Percentiles rank a stretch among this genome's conserved stretches.
Conservation (phyloP, 345 rosid genomes). For the Sisymbrium irio region DNA sequence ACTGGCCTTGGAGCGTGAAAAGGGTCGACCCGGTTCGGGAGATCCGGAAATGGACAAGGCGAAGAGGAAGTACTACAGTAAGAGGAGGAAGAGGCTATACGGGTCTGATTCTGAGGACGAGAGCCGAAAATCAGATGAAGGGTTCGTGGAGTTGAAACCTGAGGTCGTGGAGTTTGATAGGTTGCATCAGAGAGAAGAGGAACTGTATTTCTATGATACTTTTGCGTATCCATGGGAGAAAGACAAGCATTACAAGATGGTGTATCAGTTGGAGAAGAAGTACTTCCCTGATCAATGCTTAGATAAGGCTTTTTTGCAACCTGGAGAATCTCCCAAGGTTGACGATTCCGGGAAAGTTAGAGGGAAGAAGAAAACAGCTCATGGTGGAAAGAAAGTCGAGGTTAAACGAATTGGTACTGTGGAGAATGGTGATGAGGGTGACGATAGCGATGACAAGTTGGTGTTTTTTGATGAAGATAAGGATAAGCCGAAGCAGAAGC, state of each 20-base stretch:
- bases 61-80: constrained; percentile 80
- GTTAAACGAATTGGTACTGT: constrained; percentile 14
- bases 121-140: constrained; percentile 46
- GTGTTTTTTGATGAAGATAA: constrained; percentile 69
- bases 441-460: constrained; percentile 44
- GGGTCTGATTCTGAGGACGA: constrained; percentile 95
- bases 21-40: constrained; percentile 31
- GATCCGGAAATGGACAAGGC: constrained; percentile 67
- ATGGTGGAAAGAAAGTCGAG: constrained; percentile 22
- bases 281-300: constrained; percentile 84
- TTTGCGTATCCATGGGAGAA: constrained; percentile 97
- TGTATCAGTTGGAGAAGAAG: constrained; percentile 93
- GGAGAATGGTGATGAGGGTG: constrained; percentile 17
- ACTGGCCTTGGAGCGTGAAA: constrained; percentile 43
- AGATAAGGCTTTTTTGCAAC: constrained; percentile 83
- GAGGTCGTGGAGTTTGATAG: constrained; percentile 73
- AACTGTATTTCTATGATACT: constrained; percentile 74
- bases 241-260: constrained; percentile 96
- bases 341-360: constrained; percentile 26
- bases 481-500: constrained; percentile 45
- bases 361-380: constrained; percentile 32
- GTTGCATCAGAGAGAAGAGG: constrained; percentile 90
- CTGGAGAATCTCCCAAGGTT: constrained; percentile 44
- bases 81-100: constrained; percentile 78
- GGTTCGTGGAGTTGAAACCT: constrained; percentile 83